These are phyloP conservation scores for Citrus cavaleriei DNA, from an alignment of 345 rosid genomes.

Conservation along the genomic window DNA sequence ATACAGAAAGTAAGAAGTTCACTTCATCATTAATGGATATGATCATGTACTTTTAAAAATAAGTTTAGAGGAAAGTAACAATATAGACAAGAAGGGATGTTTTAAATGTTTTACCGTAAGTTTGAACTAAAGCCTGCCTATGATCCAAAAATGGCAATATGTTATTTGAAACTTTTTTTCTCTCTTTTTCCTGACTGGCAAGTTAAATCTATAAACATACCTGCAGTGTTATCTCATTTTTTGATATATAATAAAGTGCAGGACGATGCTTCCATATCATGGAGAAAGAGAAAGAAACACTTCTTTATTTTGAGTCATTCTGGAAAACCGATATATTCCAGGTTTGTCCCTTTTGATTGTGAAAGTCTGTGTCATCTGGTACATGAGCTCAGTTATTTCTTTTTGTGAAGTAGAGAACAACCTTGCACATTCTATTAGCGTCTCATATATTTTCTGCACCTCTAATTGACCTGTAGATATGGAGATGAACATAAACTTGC, in stretches of 20 bases:
- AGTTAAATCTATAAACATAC: background rate
- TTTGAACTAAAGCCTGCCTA: background rate
- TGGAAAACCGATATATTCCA: conserved; percentile 98
- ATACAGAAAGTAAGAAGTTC: background rate
- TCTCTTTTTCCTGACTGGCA: background rate
- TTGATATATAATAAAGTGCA: conserved; percentile 52
- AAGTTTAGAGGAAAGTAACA: background rate
- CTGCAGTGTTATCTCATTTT: conserved; percentile 14
- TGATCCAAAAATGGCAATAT: background rate
- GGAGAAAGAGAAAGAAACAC: conserved; percentile 99
- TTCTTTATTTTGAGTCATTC: conserved; percentile 95
- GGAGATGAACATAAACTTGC: conserved; percentile 99
- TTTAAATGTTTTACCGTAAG: background rate
- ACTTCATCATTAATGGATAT: background rate
- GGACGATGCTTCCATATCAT: conserved; percentile 94
- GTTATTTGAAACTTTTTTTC: background rate
- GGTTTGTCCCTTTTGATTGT: conserved; percentile 37
- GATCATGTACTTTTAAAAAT: background rate
- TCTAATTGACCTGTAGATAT: conserved; percentile 50
- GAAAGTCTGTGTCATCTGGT: background rate
- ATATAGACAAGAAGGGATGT: background rate
- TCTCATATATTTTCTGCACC: background rate
- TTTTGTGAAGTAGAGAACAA: background rate
- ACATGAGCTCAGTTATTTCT: background rate
- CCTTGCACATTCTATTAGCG: background rate